Evolutionary conservation across 2,329 filamentous ascomycete genomes (phyloP).

Genomic region (Hymenoscyphus fructigenus): DNA sequence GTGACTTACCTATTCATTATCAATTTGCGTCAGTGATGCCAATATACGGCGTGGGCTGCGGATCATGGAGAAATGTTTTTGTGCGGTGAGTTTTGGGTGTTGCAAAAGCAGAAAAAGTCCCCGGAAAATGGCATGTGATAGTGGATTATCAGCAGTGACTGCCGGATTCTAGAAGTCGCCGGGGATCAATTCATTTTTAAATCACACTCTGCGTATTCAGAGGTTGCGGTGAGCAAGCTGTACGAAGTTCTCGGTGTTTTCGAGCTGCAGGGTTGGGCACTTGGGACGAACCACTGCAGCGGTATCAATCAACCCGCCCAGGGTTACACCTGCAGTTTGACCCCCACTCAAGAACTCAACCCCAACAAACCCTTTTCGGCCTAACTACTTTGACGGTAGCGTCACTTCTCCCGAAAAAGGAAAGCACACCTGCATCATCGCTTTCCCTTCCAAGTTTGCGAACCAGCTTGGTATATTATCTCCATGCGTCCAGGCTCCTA

Average conservation of each 20-base stretch:
- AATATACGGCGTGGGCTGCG: not conserved
- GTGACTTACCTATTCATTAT: not conserved
- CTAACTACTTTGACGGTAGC: not conserved
- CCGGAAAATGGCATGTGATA: not conserved
- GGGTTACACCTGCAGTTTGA: not conserved
- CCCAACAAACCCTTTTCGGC: not conserved
- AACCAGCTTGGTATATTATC: not conserved
- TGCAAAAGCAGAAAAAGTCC: not conserved
- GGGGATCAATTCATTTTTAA: too few species aligned
- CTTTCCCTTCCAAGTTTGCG: not conserved
- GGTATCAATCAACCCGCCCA: not conserved
- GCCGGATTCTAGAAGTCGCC: too few species aligned
- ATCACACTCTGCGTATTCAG: not conserved
- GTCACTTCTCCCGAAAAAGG: not conserved
- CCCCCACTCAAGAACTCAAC: not conserved
- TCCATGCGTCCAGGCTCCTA: not conserved
- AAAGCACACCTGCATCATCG: conserved; percentile 2
- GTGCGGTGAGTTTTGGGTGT: not conserved
- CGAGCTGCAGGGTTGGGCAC: too few species aligned
- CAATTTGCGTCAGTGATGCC: not conserved
- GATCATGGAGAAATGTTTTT: not conserved
- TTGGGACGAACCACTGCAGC: not conserved
- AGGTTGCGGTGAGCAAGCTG: not conserved
- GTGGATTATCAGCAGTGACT: not conserved
- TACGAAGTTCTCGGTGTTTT: not conserved